phyloP scores from a whole-genome alignment of 2,329 filamentous ascomycete species.

The Clarireedia paspali region DNA sequence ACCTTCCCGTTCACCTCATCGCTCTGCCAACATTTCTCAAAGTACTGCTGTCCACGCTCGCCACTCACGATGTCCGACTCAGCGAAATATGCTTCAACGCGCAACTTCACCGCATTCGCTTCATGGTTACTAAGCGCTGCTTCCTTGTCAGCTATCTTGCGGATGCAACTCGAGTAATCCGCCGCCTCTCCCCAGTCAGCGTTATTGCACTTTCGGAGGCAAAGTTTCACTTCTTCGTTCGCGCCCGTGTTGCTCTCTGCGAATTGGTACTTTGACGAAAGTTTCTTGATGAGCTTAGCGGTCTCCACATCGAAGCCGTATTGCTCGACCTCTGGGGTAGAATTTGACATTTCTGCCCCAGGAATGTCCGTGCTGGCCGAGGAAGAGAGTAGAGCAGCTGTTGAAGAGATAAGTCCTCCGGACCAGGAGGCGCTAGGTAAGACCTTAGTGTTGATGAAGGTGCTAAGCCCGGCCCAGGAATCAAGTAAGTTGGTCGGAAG shows the following conservation, averaged over 20 bases:
- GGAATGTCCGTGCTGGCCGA: constrained; percentile 5
- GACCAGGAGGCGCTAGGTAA: constrained; percentile 22
- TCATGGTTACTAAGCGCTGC: constrained; percentile 10
- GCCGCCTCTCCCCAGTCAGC: constrained; percentile 17
- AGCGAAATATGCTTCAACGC: constrained; percentile 26
- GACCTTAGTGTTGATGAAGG: constrained; percentile 29
- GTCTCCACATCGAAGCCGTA: constrained; percentile 16
- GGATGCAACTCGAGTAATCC: constrained; percentile 16
- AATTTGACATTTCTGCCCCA: constrained; percentile 7
- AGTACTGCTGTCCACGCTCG: constrained; percentile 34
- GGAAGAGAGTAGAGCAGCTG: constrained; percentile 8
- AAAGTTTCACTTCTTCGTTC: constrained; percentile 26
- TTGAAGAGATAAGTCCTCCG: background rate
- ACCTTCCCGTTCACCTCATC: constrained; percentile 26
- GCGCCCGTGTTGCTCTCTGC: constrained; percentile 22
- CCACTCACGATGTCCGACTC: constrained; percentile 37
- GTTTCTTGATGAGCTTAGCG: constrained; percentile 12
- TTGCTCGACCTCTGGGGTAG: background rate
- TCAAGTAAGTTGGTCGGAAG: constrained; percentile 26
- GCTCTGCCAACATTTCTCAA: constrained; percentile 34
- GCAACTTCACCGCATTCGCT: constrained; percentile 13
- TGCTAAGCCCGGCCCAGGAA: constrained; percentile 25
- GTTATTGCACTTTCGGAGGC: constrained; percentile 20
- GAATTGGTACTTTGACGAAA: constrained; percentile 16
- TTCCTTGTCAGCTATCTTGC: constrained; percentile 13